Conservation (phyloP, 192 early-diverging fungal genomes). For the Polychytrium aggregatum region DNA sequence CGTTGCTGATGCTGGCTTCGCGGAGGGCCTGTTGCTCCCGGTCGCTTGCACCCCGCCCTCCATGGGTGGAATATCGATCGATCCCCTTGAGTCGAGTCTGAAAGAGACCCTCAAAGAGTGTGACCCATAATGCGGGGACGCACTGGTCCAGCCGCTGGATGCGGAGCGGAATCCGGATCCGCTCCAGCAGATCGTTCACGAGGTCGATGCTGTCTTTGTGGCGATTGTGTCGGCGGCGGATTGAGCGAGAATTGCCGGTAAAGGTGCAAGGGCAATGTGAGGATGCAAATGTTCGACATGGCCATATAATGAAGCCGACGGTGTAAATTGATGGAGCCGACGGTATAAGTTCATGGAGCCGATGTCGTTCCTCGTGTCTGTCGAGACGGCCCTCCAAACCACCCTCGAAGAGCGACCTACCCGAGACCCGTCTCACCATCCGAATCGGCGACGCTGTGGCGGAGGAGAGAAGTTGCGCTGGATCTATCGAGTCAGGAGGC, state of each 20-base stretch:
- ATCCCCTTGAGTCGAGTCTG: too few species aligned
- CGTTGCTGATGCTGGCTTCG: conserved; percentile 7
- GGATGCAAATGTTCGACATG: background rate
- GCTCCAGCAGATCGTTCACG: conserved; percentile 4
- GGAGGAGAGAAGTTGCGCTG: too few species aligned
- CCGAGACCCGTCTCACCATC: too few species aligned
- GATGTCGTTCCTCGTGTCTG: background rate
- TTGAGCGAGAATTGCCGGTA: background rate
- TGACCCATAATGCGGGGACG: conserved; percentile 18
- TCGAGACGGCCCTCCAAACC: too few species aligned
- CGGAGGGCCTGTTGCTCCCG: background rate
- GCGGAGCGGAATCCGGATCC: conserved; percentile 6
- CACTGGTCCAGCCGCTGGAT: conserved; percentile 4
- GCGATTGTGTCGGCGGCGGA: conserved; percentile 5
- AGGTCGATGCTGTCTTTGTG: too few species aligned
- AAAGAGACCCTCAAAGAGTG: conserved; percentile 18
- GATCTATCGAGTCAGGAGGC: too few species aligned
- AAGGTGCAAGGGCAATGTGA: background rate
- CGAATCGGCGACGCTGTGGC: too few species aligned
- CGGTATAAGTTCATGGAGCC: background rate
- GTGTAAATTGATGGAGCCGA: background rate
- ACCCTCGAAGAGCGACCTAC: too few species aligned
- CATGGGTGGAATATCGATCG: too few species aligned
- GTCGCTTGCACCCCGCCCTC: background rate
- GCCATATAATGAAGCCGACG: background rate